Evolutionary conservation across 106 monocot genomes (phyloP).

Genomic region (Dendrobium nobile): DNA sequence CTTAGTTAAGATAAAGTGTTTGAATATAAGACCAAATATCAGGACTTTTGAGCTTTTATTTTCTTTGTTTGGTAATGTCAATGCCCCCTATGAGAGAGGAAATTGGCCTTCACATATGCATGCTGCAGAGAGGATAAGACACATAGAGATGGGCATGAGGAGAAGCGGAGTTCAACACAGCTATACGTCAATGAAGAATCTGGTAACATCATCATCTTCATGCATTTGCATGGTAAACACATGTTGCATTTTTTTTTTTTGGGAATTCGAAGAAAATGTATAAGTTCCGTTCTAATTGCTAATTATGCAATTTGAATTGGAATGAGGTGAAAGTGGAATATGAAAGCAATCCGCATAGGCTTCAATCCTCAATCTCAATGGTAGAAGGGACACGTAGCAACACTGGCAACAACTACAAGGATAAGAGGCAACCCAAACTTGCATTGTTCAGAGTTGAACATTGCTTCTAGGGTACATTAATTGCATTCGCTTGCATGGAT

Average conservation of each 20-base stretch:
- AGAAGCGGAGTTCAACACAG: constrained; percentile 60
- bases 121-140: constrained; percentile 50
- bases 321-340: background rate
- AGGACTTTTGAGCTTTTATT: constrained; percentile 72
- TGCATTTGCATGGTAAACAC: background rate
- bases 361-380: too few species aligned
- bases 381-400: too few species aligned
- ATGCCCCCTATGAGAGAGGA: constrained; percentile 73
- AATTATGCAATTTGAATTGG: background rate
- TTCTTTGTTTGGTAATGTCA: constrained; percentile 70
- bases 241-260: background rate
- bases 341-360: background rate
- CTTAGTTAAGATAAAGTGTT: constrained; percentile 55
- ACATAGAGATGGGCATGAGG: constrained; percentile 73
- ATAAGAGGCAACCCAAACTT: too few species aligned
- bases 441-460: too few species aligned
- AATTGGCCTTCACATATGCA: constrained; percentile 58
- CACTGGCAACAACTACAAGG: too few species aligned
- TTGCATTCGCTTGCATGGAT: too few species aligned
- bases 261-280: background rate
- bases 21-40: constrained; percentile 49
- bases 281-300: background rate
- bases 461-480: too few species aligned
- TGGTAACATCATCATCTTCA: constrained; percentile 42
- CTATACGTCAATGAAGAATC: constrained; percentile 61